Base-by-base conservation (phyloP, 1,284 basidiomycete genomes). In the Earliella scabrosa region DNA sequence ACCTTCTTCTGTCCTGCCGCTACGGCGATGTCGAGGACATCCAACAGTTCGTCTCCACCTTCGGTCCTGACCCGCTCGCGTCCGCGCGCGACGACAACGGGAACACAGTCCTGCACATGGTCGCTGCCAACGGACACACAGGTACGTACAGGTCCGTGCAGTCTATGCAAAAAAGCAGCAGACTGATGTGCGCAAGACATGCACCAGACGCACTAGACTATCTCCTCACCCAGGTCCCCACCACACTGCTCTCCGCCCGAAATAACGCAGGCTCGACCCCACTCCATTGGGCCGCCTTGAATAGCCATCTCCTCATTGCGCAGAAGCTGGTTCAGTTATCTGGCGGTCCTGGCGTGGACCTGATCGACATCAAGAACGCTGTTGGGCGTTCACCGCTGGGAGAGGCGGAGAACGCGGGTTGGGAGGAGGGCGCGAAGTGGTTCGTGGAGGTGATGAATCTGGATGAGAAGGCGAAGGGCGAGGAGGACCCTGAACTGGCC, bases 281-380 rank as follows among this genome's bases (percentile, higher is more conserved):
- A 5, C 74, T 96, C 10, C 94, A 96, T 69, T 96, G 93, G 93
- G 93, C 94, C 0, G 85, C 90, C 1, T 71, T 94, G 38, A 96
- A 96, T 72, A 78, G 82, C 14, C 93, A 95, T 63, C 80, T 95
- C 6, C 66, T 73, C 9, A 72, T 86, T 49, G 82, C 85, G 1
- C 80, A 90, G 70, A 78, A 77, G n/a, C 82, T 96, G 31, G 84
- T 94, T 13, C 71, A 77, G 52, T 79, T 79, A 61, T 75, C 81
- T 0, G 65, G 63, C 9, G 86, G 87, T 0, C 82, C 85, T 0
- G 89, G 90, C 0, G 67, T 80, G 2, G 77, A 80, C 63, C 70
- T 92, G 50, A 89, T 93, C 54, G 88, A 92, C 64, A 78, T 87
- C 46, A 89, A 87, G 71, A 93, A 92, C 63, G 63, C 69, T 0